phyloP scores from a whole-genome alignment of 2,329 filamentous ascomycete genomes.

The Calonectria naviculata region DNA sequence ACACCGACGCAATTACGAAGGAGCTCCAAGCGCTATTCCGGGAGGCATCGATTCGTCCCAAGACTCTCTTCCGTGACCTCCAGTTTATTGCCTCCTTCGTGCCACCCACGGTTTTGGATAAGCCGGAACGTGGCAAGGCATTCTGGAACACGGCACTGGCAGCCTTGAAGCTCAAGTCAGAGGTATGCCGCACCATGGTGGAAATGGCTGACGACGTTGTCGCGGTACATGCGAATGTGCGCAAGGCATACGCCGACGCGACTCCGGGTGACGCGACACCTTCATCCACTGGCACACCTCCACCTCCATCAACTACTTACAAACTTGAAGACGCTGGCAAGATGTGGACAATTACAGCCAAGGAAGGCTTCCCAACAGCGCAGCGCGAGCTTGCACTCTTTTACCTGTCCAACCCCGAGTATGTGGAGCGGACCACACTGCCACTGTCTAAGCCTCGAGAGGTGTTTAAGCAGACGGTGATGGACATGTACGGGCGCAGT shows the following conservation, averaged over 20 bases:
- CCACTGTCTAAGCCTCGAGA: conserved; percentile 87
- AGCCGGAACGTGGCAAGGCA: conserved; percentile 75
- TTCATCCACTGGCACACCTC: conserved; percentile 54
- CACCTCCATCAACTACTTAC: conserved; percentile 69
- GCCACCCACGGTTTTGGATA: conserved; percentile 68
- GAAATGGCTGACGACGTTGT: conserved; percentile 68
- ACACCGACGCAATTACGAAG: conserved; percentile 73
- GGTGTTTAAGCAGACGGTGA: conserved; percentile 89
- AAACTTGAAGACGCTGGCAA: conserved; percentile 83
- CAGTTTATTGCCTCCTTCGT: conserved; percentile 80
- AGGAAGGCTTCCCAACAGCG: conserved; percentile 84
- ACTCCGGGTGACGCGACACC: conserved; percentile 43
- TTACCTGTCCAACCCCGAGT: conserved; percentile 91
- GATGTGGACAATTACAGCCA: conserved; percentile 94
- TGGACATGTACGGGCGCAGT: conserved; percentile 72
- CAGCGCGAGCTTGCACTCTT: conserved; percentile 94
- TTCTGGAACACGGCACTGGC: conserved; percentile 93
- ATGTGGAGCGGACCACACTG: conserved; percentile 82
- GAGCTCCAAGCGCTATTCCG: conserved; percentile 76
- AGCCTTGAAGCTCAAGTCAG: conserved; percentile 87
- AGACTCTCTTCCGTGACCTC: conserved; percentile 83
- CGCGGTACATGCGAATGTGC: conserved; percentile 72
- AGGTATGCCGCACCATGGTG: conserved; percentile 84
- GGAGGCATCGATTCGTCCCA: conserved; percentile 76
- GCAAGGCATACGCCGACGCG: conserved; percentile 56